These are phyloP conservation scores for Solanum piurae DNA, from an alignment of 257 asterid species.

Conservation along the genomic window DNA sequence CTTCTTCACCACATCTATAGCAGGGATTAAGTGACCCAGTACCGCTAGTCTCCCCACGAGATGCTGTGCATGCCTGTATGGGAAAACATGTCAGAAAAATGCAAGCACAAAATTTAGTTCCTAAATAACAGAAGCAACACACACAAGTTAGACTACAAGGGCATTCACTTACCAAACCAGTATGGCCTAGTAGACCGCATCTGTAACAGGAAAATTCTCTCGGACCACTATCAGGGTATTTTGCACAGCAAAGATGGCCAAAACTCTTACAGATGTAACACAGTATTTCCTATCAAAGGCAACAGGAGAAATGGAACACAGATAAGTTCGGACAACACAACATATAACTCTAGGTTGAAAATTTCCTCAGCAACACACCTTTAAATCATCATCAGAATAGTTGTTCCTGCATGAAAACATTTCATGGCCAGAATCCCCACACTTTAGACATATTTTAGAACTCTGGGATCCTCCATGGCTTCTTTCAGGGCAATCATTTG, in stretches of 20 bases:
- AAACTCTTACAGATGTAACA: conserved; percentile 62
- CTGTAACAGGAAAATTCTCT: conserved; percentile 65
- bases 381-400: conserved; percentile 55
- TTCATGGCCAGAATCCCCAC: conserved; percentile 83
- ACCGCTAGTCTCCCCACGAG: conserved; percentile 24
- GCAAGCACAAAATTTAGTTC: not conserved
- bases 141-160: not conserved
- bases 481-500: conserved; percentile 82
- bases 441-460: conserved; percentile 60
- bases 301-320: not conserved
- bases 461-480: conserved; percentile 15
- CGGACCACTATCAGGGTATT: conserved; percentile 39
- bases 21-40: conserved; percentile 34
- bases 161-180: conserved; percentile 69
- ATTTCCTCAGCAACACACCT: conserved; percentile 24
- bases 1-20: conserved; percentile 63
- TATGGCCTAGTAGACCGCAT: conserved; percentile 87
- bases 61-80: conserved; percentile 46
- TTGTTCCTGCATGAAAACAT: conserved; percentile 68
- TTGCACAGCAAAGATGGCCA: conserved; percentile 87
- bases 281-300: conserved; percentile 44
- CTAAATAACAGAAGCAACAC: not conserved
- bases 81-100: not conserved
- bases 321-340: not conserved
- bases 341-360: not conserved